Evolutionary conservation across 192 early-diverging fungal genomes (phyloP).

Genomic region (Spinellus fusiger): DNA sequence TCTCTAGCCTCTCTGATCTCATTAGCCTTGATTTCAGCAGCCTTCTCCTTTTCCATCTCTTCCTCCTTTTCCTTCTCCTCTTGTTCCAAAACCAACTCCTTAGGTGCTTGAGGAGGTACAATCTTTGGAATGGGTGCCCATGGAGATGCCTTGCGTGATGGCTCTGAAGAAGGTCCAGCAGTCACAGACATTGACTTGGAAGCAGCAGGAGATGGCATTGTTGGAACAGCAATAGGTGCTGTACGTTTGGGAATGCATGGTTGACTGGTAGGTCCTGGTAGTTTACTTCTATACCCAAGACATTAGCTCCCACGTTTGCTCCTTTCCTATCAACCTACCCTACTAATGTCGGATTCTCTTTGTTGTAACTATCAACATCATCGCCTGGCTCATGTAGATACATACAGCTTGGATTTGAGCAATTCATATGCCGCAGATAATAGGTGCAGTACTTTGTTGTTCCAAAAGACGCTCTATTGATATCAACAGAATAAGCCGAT

Average conservation of each 20-base stretch:
- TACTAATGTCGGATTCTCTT: slow-evolving; percentile 67
- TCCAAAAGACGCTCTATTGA: slow-evolving; percentile 84
- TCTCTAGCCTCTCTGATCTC: too few relatives aligned
- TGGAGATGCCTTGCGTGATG: slow-evolving; percentile 3
- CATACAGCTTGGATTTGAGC: slow-evolving; percentile 92
- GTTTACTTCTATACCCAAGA: not conserved
- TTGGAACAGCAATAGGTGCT: not conserved
- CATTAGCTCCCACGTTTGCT: not conserved
- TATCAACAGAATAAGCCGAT: too few relatives aligned
- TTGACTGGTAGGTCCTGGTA: not conserved
- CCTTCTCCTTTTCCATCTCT: not conserved
- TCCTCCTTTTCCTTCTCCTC: not conserved
- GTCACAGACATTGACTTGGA: not conserved
- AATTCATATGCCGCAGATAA: slow-evolving; percentile 84
- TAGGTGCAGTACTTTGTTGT: slow-evolving; percentile 98
- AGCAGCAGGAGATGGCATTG: not conserved
- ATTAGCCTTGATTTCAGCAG: too few relatives aligned
- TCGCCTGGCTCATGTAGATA: slow-evolving; percentile 92
- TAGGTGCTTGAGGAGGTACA: not conserved
- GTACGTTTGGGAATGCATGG: slow-evolving; percentile 7
- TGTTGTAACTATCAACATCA: slow-evolving; percentile 88
- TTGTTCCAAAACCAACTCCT: not conserved
- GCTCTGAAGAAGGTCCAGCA: not conserved
- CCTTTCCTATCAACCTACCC: too few relatives aligned
- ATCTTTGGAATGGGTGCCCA: slow-evolving; percentile 22